These are phyloP conservation scores for Botryotinia globosa DNA, from an alignment of 2,329 filamentous ascomycete species.

Conservation along the genomic window DNA sequence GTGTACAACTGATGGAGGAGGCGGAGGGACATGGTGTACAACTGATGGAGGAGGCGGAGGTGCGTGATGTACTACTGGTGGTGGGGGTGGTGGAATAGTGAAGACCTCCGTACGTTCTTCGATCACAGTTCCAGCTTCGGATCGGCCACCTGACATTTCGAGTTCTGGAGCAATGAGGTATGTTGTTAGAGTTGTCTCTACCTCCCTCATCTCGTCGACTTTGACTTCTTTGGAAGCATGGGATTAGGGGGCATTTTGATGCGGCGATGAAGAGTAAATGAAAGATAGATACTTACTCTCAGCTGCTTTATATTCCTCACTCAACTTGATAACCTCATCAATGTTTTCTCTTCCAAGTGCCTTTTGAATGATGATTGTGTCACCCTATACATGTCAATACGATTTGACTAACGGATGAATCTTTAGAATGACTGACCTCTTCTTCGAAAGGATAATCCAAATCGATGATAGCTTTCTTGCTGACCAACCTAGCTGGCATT, in stretches of 20 bases:
- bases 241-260: conserved; percentile 23
- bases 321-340: conserved; percentile 80
- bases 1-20: conserved; percentile 16
- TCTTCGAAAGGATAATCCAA: conserved; percentile 83
- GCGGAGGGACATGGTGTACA: conserved; percentile 21
- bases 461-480: conserved; percentile 76
- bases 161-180: conserved; percentile 30
- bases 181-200: conserved; percentile 31
- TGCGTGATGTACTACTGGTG: conserved; percentile 21
- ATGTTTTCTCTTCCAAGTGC: conserved; percentile 89
- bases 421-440: conserved; percentile 57
- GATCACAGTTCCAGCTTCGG: conserved; percentile 46
- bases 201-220: conserved; percentile 13
- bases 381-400: conserved; percentile 57
- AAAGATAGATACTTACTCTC: conserved; percentile 45
- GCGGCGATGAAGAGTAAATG: not conserved
- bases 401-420: not conserved
- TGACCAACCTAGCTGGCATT: conserved; percentile 77
- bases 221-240: conserved; percentile 20
- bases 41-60: conserved; percentile 30
- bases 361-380: conserved; percentile 76
- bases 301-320: conserved; percentile 65
- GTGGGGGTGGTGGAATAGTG: conserved; percentile 33
- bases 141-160: conserved; percentile 44
- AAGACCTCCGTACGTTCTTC: conserved; percentile 51